Evolutionary conservation across 1,139 yeast species (phyloP), one percentile per base, ranked within the genome.

Genomic region (Saccharomycopsis crataegensis): DNA sequence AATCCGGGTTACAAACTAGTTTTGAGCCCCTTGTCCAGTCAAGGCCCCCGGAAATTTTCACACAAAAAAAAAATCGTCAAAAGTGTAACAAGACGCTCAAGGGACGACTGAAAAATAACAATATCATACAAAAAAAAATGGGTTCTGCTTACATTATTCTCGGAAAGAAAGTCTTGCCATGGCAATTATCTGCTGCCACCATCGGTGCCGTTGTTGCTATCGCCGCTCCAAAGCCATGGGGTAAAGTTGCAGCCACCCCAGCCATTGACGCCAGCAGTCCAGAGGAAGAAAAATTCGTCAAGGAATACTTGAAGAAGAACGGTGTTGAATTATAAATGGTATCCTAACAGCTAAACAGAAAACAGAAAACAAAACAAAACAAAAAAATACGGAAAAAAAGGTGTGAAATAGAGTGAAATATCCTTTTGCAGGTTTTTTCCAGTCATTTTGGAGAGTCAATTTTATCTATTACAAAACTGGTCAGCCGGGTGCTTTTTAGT

Each of bases 261-360:
- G 75, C 84, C 55, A 79, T 89, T 70, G 79, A 80, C 62, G 96
- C 96, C 60, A 70, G 82, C 57, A 79, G 90, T 57, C 81, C 90
- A 62, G 97, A 89, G 64, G 98, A 91, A 75, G 96, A 87, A 70
- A 83, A 84, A 71, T 91, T 85, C 74, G 78, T 83, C 62, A 67
- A 68, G 64, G 75, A 72, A 22, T 74, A 68, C 62, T 58, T 72
- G 56, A 62, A 65, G 48, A 68, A 69, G 57, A 49, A 54, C 44
- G 55, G 56, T 36, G 41, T 56, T 48, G 58, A 56, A 33, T 50
- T 56, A 42, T 56, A 56, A 48, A 17, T 9, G 14, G 6, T 43
- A 2, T 43, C n/a, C 11, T 36, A 11, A 36, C 2, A 36, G 2
- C 40, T 11, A 36, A 36, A 11, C 11, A 36, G 9, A 36, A 36